phyloP scores from a whole-genome alignment of 768 basidiomycete genomes.

The Neoboletus subvelutipes region DNA sequence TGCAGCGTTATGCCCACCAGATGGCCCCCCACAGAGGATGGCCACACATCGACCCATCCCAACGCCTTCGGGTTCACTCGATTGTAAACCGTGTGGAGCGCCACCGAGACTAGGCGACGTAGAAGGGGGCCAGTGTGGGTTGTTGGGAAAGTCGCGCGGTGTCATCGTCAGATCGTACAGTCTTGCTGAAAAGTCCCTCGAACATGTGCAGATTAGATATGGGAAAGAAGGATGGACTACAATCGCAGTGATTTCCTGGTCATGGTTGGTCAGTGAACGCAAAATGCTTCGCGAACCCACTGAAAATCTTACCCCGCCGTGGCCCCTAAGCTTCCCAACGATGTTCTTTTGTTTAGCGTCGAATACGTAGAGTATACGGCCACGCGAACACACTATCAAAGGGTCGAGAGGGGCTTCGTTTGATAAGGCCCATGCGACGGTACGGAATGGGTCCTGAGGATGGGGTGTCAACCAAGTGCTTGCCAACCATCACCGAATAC shows the following conservation, averaged over 20 bases:
- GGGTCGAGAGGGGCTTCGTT: conserved; percentile 49
- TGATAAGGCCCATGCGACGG: conserved; percentile 61
- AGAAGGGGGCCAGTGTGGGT: conserved; percentile 60
- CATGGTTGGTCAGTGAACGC: conserved; percentile 30
- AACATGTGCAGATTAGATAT: conserved; percentile 67
- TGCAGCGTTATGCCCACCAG: conserved; percentile 71
- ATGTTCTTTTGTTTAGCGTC: conserved; percentile 42
- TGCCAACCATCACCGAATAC: not conserved
- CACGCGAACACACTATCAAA: conserved; percentile 54
- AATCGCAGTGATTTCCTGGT: conserved; percentile 61
- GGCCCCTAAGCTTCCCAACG: conserved; percentile 57
- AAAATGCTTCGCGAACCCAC: not conserved
- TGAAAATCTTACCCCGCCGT: conserved; percentile 62
- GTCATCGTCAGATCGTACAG: conserved; percentile 60
- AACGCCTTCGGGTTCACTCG: conserved; percentile 57
- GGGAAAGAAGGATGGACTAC: conserved; percentile 59
- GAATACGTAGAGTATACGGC: conserved; percentile 56
- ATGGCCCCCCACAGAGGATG: conserved; percentile 66
- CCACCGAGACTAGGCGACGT: conserved; percentile 54
- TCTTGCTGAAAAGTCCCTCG: conserved; percentile 66
- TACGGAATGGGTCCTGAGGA: conserved; percentile 26
- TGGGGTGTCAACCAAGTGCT: conserved; percentile 5
- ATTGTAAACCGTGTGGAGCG: conserved; percentile 66
- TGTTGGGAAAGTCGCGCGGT: conserved; percentile 37
- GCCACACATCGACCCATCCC: conserved; percentile 59